Evolutionary conservation across 2,329 filamentous ascomycete species (phyloP).

Genomic region (Coniochaeta hoffmannii): DNA sequence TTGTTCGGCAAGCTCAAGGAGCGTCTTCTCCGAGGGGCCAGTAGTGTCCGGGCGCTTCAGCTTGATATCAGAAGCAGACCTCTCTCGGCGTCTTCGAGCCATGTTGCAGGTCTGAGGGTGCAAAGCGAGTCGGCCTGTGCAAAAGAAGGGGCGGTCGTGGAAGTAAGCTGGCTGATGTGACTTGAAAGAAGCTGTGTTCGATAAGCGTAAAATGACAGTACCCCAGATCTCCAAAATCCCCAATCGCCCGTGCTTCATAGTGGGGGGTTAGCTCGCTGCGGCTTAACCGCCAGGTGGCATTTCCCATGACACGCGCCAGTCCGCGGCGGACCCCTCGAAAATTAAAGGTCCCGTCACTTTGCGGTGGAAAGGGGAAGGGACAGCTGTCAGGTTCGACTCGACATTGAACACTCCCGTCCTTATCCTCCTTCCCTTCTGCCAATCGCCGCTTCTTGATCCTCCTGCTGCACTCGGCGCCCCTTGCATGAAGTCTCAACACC

Average conservation of each 20-base stretch:
- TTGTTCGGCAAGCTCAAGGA: conserved; percentile 66
- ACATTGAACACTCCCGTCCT: background rate
- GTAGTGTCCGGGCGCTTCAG: conserved; percentile 64
- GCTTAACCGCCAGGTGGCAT: background rate
- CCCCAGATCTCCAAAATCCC: background rate
- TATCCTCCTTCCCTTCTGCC: background rate
- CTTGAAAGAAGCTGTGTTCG: background rate
- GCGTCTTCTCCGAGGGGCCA: conserved; percentile 53
- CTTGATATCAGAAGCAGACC: conserved; percentile 44
- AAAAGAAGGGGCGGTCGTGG: background rate
- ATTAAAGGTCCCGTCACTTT: background rate
- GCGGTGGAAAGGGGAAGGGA: background rate
- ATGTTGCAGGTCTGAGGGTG: conserved; percentile 18
- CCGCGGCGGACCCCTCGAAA: background rate
- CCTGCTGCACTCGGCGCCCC: background rate
- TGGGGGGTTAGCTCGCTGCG: background rate
- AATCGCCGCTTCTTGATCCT: background rate
- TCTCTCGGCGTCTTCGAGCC: conserved; percentile 43
- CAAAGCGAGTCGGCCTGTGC: background rate
- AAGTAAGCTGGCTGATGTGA: background rate
- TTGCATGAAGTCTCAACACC: conserved; percentile 3
- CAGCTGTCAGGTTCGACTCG: background rate
- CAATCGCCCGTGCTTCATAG: background rate
- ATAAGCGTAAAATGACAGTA: background rate
- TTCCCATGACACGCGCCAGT: background rate